Evolutionary conservation across 2,329 filamentous ascomycete species (phyloP).

Genomic region (Paracoccidioides lutzii): DNA sequence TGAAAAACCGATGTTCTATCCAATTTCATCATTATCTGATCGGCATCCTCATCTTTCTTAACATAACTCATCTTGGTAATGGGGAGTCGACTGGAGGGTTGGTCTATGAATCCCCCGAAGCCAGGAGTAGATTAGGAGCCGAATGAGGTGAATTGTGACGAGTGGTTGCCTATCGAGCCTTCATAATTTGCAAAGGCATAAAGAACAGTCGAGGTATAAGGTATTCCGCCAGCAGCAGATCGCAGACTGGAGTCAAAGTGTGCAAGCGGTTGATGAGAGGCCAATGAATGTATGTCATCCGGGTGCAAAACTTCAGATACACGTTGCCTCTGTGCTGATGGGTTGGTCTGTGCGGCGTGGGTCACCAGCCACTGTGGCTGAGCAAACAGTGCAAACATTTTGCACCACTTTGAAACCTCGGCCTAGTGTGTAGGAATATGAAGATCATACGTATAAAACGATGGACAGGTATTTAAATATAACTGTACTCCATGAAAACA

Average conservation of each 20-base stretch:
- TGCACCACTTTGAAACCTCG: neutral
- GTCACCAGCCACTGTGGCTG: slow-evolving; percentile 12
- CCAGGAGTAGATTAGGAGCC: neutral
- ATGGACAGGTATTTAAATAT: too few relatives aligned
- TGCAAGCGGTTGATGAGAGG: neutral
- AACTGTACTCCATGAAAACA: neutral
- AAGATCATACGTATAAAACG: too few relatives aligned
- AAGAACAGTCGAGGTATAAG: neutral
- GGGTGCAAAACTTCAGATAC: slow-evolving; percentile 6
- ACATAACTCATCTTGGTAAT: slow-evolving; percentile 67
- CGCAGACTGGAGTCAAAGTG: neutral
- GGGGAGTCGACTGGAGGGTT: slow-evolving; percentile 11
- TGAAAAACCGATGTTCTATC: slow-evolving; percentile 97
- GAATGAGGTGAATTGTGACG: neutral
- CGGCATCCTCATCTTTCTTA: slow-evolving; percentile 98
- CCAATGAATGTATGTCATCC: neutral
- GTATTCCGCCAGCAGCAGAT: neutral
- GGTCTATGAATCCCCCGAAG: neutral
- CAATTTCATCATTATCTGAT: slow-evolving; percentile 86
- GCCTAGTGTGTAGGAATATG: too few relatives aligned
- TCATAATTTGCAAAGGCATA: slow-evolving; percentile 17
- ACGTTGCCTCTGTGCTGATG: slow-evolving; percentile 9
- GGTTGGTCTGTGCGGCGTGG: slow-evolving; percentile 7
- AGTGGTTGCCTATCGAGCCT: slow-evolving; percentile 16
- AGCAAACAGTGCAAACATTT: slow-evolving; percentile 11